Base-by-base conservation (phyloP, 495 filamentous ascomycete species). In the Penicillium robsamsonii region DNA sequence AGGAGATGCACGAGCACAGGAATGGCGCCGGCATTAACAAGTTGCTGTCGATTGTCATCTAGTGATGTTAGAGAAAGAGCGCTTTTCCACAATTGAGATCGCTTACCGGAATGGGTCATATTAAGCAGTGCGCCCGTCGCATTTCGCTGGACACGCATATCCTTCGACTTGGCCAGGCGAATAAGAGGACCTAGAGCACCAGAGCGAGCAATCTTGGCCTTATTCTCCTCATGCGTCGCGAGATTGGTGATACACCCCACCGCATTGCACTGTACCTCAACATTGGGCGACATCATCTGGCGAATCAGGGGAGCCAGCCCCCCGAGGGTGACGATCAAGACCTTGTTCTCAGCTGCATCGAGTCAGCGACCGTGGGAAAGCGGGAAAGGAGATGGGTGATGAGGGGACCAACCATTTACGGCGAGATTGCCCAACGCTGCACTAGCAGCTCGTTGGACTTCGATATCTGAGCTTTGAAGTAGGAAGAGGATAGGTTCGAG, bases 211-310 rank as follows among this genome's bases (percentile, higher is more conserved):
- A 98, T 98, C 74, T 95, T 97, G 41, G 95, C 91, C 77, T 98
- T 98, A 75, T 98, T 98, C 52, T 97, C 94, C 74, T 98, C 94
- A 65, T 98, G 94, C 1, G 94, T 98, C 56, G 94, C 94, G 29
- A 98, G 73, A 67, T 98, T 98, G 5, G 94, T 98, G 64, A 98
- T 97, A 75, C 94, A 98, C 41, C 94, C 94, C 47, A 98, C 94
- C 33, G 94, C 94, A 69, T 98, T 98, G 81, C 94, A 98, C 71
- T 97, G 94, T 31, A 98, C 94, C 72, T 98, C 94, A 58, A 98
- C 94, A 63, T 98, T 98, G n/a, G 87, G 84, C 40, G 93, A 97
- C 80, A 91, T 91, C 94, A 98, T 98, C 73, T 97, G 95, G 46
- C 89, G 87, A 75, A 98, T 98, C 49, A 98, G 82, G 50, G 95